Conservation (phyloP, 495 filamentous ascomycete species). For the Echria macrotheca region DNA sequence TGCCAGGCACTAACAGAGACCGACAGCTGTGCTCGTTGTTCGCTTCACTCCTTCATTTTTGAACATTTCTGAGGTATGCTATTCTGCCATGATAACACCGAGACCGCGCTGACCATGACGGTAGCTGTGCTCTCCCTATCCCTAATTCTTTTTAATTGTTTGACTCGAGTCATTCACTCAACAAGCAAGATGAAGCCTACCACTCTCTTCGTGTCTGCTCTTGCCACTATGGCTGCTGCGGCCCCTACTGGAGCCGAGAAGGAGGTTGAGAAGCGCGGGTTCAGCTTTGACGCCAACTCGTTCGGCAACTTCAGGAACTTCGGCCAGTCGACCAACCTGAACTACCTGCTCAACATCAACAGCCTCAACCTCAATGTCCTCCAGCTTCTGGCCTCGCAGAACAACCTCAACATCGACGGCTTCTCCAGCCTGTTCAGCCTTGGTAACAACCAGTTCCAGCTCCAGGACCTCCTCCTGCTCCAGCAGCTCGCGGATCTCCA, state of each 20-base stretch:
- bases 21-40: conserved; percentile 49
- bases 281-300: conserved; percentile 27
- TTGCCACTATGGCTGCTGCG: conserved; percentile 37
- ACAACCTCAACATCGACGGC: conserved; percentile 31
- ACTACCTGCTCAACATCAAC: conserved; percentile 45
- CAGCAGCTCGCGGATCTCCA: conserved; percentile 40
- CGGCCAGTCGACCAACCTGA: conserved; percentile 37
- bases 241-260: conserved; percentile 26
- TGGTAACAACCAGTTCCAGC: conserved; percentile 31
- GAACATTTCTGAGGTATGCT: conserved; percentile 42
- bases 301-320: conserved; percentile 39
- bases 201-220: conserved; percentile 34
- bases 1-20: conserved; percentile 14
- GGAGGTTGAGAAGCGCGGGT: conserved; percentile 17
- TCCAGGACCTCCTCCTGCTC: conserved; percentile 35
- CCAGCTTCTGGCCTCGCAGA: conserved; percentile 25
- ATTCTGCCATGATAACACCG: too few species aligned
- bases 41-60: conserved; percentile 41
- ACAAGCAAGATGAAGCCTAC: conserved; percentile 42
- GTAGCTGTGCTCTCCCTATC: conserved; percentile 43
- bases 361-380: conserved; percentile 36
- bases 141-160: conserved; percentile 36
- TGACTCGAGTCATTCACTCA: conserved; percentile 16
- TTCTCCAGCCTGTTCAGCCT: conserved; percentile 35
- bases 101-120: too few species aligned